A percentile compares a stretch with the other conserved stretches of the same genome.
Evolutionary conservation across 2,329 filamentous ascomycete genomes (phyloP).

Genomic region (Mycosphaerelloides madeirae): DNA sequence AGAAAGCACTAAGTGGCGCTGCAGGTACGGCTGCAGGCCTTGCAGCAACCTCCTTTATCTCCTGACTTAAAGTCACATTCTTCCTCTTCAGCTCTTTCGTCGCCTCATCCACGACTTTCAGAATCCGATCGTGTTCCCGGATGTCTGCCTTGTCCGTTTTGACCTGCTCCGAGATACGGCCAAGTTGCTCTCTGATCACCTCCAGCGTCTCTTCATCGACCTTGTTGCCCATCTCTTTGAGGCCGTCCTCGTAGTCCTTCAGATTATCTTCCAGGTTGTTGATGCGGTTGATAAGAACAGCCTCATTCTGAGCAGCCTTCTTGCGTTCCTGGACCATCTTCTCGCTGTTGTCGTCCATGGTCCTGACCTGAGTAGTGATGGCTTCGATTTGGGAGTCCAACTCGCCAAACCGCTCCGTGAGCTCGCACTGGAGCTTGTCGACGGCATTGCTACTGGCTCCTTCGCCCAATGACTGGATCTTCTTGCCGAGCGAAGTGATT

Average conservation of each 20-base stretch:
- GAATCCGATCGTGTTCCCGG: conserved; percentile 12
- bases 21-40: conserved; percentile 1
- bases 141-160: conserved; percentile 10
- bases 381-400: conserved; percentile 14
- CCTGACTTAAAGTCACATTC: conserved; percentile 13
- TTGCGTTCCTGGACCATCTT: conserved; percentile 15
- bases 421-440: conserved; percentile 10
- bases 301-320: conserved; percentile 18
- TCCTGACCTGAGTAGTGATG: conserved; percentile 14
- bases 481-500: conserved; percentile 13
- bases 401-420: conserved; percentile 10
- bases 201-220: conserved; percentile 15
- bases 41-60: conserved; percentile 11
- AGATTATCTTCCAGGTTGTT: conserved; percentile 19
- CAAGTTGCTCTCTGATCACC: conserved; percentile 15
- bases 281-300: conserved; percentile 20
- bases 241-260: conserved; percentile 13
- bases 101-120: conserved; percentile 18
- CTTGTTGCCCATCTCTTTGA: conserved; percentile 13
- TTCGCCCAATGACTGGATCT: conserved; percentile 11
- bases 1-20: no score
- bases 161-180: conserved; percentile 8
- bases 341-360: conserved; percentile 11
- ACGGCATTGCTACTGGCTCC: not conserved
- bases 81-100: conserved; percentile 15